Base-by-base conservation (phyloP, 2,329 filamentous ascomycete genomes). In the Phialophora expanda region DNA sequence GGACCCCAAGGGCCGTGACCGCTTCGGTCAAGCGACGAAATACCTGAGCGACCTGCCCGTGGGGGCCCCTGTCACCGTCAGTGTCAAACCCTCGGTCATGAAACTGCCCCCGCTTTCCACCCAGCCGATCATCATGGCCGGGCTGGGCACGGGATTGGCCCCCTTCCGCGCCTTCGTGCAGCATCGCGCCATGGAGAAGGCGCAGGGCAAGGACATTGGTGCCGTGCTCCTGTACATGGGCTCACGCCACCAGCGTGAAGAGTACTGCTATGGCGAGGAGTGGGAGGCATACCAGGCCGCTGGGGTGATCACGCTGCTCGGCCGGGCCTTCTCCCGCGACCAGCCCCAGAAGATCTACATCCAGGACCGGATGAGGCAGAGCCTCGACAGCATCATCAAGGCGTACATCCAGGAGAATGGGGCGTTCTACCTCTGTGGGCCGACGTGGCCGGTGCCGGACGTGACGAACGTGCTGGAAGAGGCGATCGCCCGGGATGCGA, bases 111-210 rank as follows among this genome's bases (percentile, higher is more conserved):
- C 86, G 67, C 90, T 89, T 77, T 89, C 93, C 73, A 95, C 92
- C 44, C 92, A 94, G 56, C 95, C 95, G 48, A 89, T 99, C 76
- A 97, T 99, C 84, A 97, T 99, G 94, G 95, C 95, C 9, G 95
- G 95, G 78, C 90, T 98, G n/a, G 95, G 95, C 70, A 99, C 95
- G 0, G 95, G 95, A 76, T 89, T 99, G 24, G 95, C 95, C 1
- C 95, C 95, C n/a, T 99, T 99, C 92, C 92, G 95, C 71, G 95
- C 95, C 66, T 99, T 99, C 76, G 90, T 98, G 55, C 95, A 99
- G 82, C 95, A 99, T 82, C 94, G 95, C 65, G 95, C 95, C 57
- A 93, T 96, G 87, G 94, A 99, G 78, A 97, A 97, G 83, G 89
- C 92, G n/a, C 92, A 96, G 78, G 95, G 95, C 79, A 93, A 96